These are phyloP conservation scores for Taphrina populina DNA, from an alignment of 1,139 yeast genomes.

Conservation along the genomic window DNA sequence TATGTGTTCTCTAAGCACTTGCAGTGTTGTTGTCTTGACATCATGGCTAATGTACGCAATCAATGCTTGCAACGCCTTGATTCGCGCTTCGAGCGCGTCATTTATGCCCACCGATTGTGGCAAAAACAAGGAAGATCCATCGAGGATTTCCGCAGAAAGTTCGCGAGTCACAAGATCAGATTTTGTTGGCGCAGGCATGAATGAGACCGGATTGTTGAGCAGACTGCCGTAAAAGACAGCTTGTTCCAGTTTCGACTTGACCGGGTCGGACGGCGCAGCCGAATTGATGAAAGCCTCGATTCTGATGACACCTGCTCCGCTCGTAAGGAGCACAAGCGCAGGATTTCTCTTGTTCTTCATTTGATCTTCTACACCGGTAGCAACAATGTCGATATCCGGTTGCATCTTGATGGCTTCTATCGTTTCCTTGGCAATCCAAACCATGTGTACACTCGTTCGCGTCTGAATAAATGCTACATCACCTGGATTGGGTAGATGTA, in stretches of 20 bases:
- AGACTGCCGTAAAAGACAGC: constrained; percentile 62
- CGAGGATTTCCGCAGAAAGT: constrained; percentile 58
- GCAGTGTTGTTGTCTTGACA: constrained; percentile 44
- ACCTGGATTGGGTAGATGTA: constrained; percentile 56
- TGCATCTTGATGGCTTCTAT: constrained; percentile 61
- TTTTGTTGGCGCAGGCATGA: constrained; percentile 42
- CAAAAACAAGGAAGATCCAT: constrained; percentile 51
- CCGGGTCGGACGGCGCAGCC: constrained; percentile 37
- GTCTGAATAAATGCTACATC: constrained; percentile 68
- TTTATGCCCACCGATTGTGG: constrained; percentile 51
- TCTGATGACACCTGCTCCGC: constrained; percentile 62
- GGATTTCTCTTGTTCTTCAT: constrained; percentile 44
- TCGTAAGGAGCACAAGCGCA: constrained; percentile 58
- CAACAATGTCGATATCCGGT: constrained; percentile 54
- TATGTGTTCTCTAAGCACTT: constrained; percentile 51
- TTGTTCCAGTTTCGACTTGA: constrained; percentile 57
- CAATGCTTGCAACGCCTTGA: constrained; percentile 49
- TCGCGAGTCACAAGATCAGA: constrained; percentile 29
- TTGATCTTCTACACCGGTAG: constrained; percentile 55
- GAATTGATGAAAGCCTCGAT: constrained; percentile 52
- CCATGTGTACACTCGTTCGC: constrained; percentile 1
- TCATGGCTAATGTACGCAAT: constrained; percentile 53
- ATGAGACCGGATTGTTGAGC: constrained; percentile 55
- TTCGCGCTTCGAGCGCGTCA: constrained; percentile 51
- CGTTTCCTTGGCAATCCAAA: constrained; percentile 56